phyloP scores from a whole-genome alignment of 495 filamentous ascomycete species.

The Aspergillus funiculosus region DNA sequence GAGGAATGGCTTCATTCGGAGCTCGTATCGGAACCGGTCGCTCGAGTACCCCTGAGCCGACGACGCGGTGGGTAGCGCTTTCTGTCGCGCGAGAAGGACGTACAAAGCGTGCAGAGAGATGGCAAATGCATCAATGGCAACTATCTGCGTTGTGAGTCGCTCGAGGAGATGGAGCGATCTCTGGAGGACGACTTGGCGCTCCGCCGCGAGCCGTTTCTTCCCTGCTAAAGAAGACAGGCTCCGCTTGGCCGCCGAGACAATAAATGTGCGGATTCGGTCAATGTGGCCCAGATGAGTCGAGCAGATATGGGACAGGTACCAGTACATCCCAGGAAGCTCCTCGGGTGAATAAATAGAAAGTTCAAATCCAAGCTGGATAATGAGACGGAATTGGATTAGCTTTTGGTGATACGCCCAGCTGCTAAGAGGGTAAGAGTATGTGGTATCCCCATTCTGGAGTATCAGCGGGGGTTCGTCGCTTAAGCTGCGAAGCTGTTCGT shows the following conservation, averaged over 20 bases:
- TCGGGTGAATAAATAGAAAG: constrained; percentile 81
- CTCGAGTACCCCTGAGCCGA: constrained; percentile 64
- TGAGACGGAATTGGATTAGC: constrained; percentile 76
- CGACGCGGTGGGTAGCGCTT: constrained; percentile 46
- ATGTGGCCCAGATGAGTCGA: constrained; percentile 50
- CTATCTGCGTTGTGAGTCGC: constrained; percentile 58
- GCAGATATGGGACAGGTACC: constrained; percentile 55
- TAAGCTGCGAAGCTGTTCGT: constrained; percentile 60
- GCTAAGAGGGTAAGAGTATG: constrained; percentile 67
- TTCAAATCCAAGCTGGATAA: constrained; percentile 93
- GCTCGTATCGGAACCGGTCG: constrained; percentile 67
- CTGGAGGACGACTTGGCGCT: constrained; percentile 37
- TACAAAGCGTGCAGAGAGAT: constrained; percentile 64
- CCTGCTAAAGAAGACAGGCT: constrained; percentile 24
- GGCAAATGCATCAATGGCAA: constrained; percentile 64
- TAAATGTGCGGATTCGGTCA: constrained; percentile 65
- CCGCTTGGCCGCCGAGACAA: constrained; percentile 31
- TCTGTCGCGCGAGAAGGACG: constrained; percentile 55
- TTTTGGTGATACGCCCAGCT: constrained; percentile 90
- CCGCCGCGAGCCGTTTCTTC: constrained; percentile 27
- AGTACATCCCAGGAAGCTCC: constrained; percentile 87
- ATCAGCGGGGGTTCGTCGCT: constrained; percentile 56
- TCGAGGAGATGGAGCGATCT: constrained; percentile 55
- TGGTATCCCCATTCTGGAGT: constrained; percentile 39
- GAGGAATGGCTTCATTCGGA: constrained; percentile 87